These are phyloP conservation scores for Fusarium kyushuense DNA, from an alignment of 2,329 filamentous ascomycete species.

Conservation along the genomic window DNA sequence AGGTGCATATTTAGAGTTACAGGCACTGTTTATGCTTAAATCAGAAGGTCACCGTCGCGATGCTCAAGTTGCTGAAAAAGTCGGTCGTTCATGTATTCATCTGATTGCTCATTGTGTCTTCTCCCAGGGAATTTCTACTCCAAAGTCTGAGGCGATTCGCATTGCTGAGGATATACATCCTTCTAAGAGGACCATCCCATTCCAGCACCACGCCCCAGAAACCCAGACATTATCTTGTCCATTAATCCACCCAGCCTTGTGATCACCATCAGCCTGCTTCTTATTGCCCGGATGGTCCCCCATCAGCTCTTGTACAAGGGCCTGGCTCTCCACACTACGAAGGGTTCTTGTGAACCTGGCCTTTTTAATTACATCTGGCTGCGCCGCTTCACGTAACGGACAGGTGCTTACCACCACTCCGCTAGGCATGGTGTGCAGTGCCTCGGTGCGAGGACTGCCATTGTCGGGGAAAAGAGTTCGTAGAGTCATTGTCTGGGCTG, in stretches of 20 bases:
- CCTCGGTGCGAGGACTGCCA: conserved; percentile 58
- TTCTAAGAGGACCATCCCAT: conserved; percentile 72
- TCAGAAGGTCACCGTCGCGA: neutral
- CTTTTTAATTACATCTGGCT: conserved; percentile 57
- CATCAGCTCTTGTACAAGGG: conserved; percentile 62
- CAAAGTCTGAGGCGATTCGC: conserved; percentile 65
- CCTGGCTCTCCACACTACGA: conserved; percentile 61
- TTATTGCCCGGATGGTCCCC: conserved; percentile 22
- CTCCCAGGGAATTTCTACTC: conserved; percentile 58
- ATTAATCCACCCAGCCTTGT: conserved; percentile 61
- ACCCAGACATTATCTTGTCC: conserved; percentile 67
- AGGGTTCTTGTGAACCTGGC: conserved; percentile 66
- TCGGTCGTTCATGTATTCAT: conserved; percentile 3
- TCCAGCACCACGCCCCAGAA: conserved; percentile 72
- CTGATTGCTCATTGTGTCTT: conserved; percentile 23
- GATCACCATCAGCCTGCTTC: conserved; percentile 3
- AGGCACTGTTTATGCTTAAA: neutral
- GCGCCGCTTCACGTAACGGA: conserved; percentile 55
- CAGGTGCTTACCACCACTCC: conserved; percentile 66
- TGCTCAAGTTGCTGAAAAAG: neutral
- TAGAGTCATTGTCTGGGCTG: conserved; percentile 53
- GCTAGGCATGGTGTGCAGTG: conserved; percentile 63
- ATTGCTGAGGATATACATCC: conserved; percentile 72
- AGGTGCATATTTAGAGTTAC: conserved; percentile 4
- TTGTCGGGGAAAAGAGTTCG: conserved; percentile 51